Conservation (phyloP, 2,329 filamentous ascomycete species). For the Aspergillus sp. region DNA sequence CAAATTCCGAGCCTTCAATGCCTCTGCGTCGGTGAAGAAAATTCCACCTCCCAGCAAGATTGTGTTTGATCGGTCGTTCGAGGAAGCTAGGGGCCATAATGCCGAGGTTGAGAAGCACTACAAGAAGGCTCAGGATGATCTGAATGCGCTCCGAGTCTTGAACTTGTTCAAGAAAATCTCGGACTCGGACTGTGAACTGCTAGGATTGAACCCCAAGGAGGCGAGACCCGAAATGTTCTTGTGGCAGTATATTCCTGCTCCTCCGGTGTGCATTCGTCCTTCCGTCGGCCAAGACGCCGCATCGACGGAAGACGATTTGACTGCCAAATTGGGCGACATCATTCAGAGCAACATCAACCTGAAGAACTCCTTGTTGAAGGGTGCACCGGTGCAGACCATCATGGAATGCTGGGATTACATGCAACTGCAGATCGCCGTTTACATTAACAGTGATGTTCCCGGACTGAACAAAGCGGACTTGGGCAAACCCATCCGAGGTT, state of each 20-base stretch:
- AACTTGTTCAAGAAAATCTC: conserved; percentile 90
- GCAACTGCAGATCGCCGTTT: conserved; percentile 92
- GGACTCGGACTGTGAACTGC: conserved; percentile 81
- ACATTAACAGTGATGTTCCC: conserved; percentile 95
- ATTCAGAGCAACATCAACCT: conserved; percentile 89
- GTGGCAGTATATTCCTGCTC: conserved; percentile 93
- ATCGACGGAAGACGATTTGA: conserved; percentile 94
- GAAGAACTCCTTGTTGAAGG: conserved; percentile 75
- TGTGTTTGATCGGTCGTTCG: conserved; percentile 82
- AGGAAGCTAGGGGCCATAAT: conserved; percentile 72
- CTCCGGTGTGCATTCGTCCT: conserved; percentile 89
- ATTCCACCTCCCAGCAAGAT: conserved; percentile 77
- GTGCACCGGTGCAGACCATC: conserved; percentile 80
- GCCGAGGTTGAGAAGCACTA: conserved; percentile 86
- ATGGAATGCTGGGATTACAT: conserved; percentile 99
- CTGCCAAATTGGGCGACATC: conserved; percentile 95
- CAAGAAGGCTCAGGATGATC: conserved; percentile 88
- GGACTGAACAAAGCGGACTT: conserved; percentile 86
- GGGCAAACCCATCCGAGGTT: conserved; percentile 85
- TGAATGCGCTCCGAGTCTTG: conserved; percentile 84
- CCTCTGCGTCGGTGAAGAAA: conserved; percentile 84
- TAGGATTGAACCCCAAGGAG: conserved; percentile 83
- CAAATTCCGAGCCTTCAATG: conserved; percentile 84
- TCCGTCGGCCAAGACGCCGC: conserved; percentile 91
- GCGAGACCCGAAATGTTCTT: conserved; percentile 94